A percentile compares a stretch with the other conserved stretches of the same genome.
Evolutionary conservation across 2,329 filamentous ascomycete species (phyloP).

Genomic region (Rhinocladiella similis): DNA sequence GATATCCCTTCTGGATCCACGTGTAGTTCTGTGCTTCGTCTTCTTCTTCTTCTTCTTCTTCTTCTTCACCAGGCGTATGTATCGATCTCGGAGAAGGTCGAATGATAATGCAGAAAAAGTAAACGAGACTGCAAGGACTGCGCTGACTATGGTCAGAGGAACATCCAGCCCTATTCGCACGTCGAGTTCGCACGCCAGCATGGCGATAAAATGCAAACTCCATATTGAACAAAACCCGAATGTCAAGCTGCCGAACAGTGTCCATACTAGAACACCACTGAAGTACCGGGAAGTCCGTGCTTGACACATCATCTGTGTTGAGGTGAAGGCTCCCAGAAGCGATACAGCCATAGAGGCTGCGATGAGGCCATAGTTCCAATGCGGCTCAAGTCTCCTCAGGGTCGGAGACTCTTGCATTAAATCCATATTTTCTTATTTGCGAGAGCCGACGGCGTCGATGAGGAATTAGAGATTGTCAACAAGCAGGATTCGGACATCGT

Average conservation of each 20-base stretch:
- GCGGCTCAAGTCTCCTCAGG: slow-evolving; percentile 27
- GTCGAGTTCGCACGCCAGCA: slow-evolving; percentile 36
- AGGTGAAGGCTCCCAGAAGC: slow-evolving; percentile 35
- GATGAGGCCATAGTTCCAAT: slow-evolving; percentile 33
- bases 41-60: slow-evolving; percentile 1
- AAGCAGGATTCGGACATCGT: background rate
- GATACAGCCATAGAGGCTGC: slow-evolving; percentile 35
- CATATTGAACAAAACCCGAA: slow-evolving; percentile 38
- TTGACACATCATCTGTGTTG: slow-evolving; percentile 37
- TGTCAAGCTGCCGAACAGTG: slow-evolving; percentile 32
- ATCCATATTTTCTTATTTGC: slow-evolving; percentile 2
- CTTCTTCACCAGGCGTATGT: slow-evolving; percentile 14
- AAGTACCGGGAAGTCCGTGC: slow-evolving; percentile 33
- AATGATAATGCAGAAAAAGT: slow-evolving; percentile 29
- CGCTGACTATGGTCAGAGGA: slow-evolving; percentile 31
- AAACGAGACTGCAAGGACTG: slow-evolving; percentile 26
- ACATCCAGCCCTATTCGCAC: slow-evolving; percentile 33
- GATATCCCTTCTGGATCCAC: slow-evolving; percentile 4
- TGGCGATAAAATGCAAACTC: slow-evolving; percentile 36
- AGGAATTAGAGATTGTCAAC: background rate
- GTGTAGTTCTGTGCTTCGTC: slow-evolving; percentile 3
- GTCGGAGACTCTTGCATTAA: background rate
- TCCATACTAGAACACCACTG: slow-evolving; percentile 33
- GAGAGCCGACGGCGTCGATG: background rate
- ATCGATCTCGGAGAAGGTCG: slow-evolving; percentile 33